Conservation (phyloP, 108 stramenopile genomes). For the Nitzschia palea region DNA sequence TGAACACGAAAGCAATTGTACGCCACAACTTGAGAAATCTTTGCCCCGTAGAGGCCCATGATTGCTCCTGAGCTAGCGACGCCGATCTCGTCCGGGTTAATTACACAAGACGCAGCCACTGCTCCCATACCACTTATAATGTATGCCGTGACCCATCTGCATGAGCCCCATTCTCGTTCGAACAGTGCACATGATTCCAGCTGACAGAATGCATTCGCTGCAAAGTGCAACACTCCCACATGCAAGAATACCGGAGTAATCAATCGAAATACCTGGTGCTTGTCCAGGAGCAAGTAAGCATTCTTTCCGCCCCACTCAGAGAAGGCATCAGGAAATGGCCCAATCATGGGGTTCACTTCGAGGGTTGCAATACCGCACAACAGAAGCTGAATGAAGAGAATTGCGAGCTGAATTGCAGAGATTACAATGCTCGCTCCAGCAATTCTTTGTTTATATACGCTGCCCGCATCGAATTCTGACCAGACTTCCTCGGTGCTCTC, state of each 20-base stretch:
- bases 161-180: constrained; percentile 68
- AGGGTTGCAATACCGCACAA: constrained; percentile 57
- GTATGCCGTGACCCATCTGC: constrained; percentile 36
- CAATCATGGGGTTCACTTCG: constrained; percentile 58
- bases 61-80: constrained; percentile 58
- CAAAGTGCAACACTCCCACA: constrained; percentile 57
- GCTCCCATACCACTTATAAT: constrained; percentile 36
- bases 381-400: constrained; percentile 38
- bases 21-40: constrained; percentile 49
- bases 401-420: constrained; percentile 34
- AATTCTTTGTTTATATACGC: constrained; percentile 27
- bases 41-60: constrained; percentile 63
- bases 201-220: constrained; percentile 54
- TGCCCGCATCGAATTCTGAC: neutral
- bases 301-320: constrained; percentile 76
- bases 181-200: constrained; percentile 53
- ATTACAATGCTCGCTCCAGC: constrained; percentile 39
- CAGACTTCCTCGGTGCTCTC: neutral
- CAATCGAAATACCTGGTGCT: constrained; percentile 46
- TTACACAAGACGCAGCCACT: constrained; percentile 16
- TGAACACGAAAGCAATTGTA: constrained; percentile 25
- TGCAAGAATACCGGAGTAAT: constrained; percentile 56
- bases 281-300: constrained; percentile 45
- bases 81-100: constrained; percentile 42
- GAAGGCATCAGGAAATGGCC: constrained; percentile 74